Conservation (phyloP, 148 eudicot species). For the Rhododendron ovatum region DNA sequence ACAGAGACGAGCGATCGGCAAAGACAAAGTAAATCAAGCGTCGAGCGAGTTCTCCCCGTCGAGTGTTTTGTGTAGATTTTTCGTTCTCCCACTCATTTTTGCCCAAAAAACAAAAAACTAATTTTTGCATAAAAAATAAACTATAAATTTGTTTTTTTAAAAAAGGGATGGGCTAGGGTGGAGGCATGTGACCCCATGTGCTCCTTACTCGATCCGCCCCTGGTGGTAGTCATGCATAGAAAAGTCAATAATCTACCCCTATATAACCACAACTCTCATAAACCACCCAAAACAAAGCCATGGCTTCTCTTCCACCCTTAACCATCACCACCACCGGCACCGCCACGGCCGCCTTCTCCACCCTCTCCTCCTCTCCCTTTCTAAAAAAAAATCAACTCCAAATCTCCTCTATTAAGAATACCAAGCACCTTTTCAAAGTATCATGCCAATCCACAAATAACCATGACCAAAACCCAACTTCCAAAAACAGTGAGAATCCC, state of each 20-base stretch:
- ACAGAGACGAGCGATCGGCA: no score
- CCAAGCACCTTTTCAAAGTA: slow-evolving; percentile 10
- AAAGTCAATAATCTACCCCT: background rate
- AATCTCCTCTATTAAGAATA: background rate
- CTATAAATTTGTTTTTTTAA: no score
- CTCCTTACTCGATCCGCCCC: no score
- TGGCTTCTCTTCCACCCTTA: slow-evolving; percentile 22
- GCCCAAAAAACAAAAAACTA: no score
- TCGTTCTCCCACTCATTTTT: no score
- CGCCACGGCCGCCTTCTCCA: background rate
- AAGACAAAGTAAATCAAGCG: no score
- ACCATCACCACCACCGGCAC: background rate
- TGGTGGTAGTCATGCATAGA: background rate
- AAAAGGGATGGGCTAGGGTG: no score
- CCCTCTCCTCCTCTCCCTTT: background rate
- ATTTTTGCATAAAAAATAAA: no score
- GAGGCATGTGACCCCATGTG: no score
- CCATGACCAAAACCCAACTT: background rate
- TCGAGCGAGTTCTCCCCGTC: no score
- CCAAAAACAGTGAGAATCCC: slow-evolving; percentile 6
- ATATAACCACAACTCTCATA: background rate
- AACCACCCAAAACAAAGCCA: background rate
- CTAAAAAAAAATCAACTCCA: background rate
- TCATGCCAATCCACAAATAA: slow-evolving; percentile 32
- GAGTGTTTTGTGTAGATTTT: no score